Base-by-base conservation (phyloP, 192 early-diverging fungal species). In the Rhizoclosmatium sp. region DNA sequence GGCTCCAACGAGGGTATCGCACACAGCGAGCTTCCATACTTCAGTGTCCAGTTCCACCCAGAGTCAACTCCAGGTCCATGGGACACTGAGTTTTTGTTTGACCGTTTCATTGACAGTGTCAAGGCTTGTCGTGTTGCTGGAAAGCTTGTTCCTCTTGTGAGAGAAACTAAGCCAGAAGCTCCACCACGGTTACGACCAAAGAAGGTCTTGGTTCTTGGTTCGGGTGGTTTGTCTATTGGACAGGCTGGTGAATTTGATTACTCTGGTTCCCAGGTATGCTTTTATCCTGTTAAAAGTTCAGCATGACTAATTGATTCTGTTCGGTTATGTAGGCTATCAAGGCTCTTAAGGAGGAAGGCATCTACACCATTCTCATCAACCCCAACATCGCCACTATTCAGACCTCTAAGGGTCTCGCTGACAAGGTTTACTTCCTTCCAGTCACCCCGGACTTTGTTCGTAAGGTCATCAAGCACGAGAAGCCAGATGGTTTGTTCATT, bases 371-470 rank as follows among this genome's bases (percentile, higher is more conserved):
- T 68, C 85, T 99, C 56, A 97, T 99, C 85, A 99, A 99, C 79
- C 97, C 98, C 68, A 99, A 99, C 90, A 99, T 99, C 84, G 97
- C 97, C 23, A 99, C 98, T 39, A 98, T 99, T 84, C 98, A 99
- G 90, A 99, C 98, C 5, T 97, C 95, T 5, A 92, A 96, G 85
- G 96, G 94, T 46, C 90, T 99, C 12, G 98, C 98, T 2, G 98
- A 99, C 88, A 96, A 95, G 80, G 95, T 97, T 47, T 99, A 99
- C 86, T 99, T 99, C 81, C 82, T 99, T 71, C 98, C 98, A 42
- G 95, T 97, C 21, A 97, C 94, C 3, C 92, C 96, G 51, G 95
- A 97, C 68, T 97, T 92, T 84, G 94, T 99, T 56, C 91, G 94
- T 85, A 95, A 98, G 86, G 96, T 99, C 48, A 96, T 98, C 81